phyloP scores from a whole-genome alignment of 1,284 basidiomycete genomes.

The Rhodotorula sp. region DNA sequence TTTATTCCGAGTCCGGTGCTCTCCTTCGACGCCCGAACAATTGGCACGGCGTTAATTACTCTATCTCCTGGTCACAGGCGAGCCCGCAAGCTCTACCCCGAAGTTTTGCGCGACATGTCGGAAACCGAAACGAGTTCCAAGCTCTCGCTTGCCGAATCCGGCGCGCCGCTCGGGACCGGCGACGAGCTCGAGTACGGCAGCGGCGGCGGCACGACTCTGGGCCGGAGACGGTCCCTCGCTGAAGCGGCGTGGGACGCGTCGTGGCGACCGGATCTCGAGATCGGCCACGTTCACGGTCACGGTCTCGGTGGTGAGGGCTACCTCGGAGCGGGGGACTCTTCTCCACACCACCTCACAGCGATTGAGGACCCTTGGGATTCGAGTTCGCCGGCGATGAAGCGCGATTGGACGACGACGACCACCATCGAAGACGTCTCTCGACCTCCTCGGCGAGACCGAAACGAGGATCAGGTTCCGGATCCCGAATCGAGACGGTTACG shows the following conservation, averaged over 20 bases:
- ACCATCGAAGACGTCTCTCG: not conserved
- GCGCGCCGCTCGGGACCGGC: not conserved
- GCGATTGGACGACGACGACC: not conserved
- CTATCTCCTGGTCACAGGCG: constrained; percentile 18
- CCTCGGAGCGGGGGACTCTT: not conserved
- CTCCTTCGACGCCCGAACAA: not conserved
- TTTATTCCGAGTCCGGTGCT: no score
- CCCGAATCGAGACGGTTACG: not conserved
- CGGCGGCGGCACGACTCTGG: not conserved
- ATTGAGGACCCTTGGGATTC: constrained; percentile 2
- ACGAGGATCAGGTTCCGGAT: not conserved
- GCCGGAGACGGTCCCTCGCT: not conserved
- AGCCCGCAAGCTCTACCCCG: constrained; percentile 25
- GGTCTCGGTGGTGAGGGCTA: not conserved
- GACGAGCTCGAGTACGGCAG: not conserved
- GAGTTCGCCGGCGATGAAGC: constrained; percentile 5
- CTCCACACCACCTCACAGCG: not conserved
- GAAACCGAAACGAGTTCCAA: constrained; percentile 15
- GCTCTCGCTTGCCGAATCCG: constrained; percentile 1
- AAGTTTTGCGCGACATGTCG: constrained; percentile 24
- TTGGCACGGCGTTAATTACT: no score
- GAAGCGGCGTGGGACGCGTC: constrained; percentile 9
- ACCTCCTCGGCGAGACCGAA: not conserved
- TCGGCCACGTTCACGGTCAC: not conserved
- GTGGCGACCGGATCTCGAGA: not conserved